These are phyloP conservation scores for Podospora comata DNA, from an alignment of 495 filamentous ascomycete species.

Conservation along the genomic window DNA sequence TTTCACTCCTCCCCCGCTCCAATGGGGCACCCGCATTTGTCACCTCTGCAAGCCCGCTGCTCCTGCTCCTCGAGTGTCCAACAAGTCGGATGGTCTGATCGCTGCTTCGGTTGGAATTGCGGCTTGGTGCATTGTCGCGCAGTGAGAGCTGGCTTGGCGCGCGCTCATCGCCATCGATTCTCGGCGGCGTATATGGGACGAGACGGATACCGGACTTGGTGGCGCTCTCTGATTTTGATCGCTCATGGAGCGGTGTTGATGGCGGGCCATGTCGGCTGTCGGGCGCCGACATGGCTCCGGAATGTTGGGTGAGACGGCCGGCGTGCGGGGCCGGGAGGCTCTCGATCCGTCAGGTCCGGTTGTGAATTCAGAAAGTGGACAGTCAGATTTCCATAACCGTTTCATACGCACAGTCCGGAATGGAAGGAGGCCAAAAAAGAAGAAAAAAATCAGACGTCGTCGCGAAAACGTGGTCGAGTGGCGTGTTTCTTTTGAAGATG, in stretches of 20 bases:
- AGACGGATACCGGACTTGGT: constrained; percentile 46
- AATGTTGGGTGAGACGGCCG: constrained; percentile 26
- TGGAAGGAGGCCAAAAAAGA: constrained; percentile 27
- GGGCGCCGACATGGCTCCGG: constrained; percentile 38
- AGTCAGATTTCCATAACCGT: constrained; percentile 35
- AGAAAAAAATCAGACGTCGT: constrained; percentile 18
- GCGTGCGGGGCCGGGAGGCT: constrained; percentile 30
- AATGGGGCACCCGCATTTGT: constrained; percentile 36
- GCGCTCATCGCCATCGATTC: constrained; percentile 34
- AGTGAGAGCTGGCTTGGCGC: constrained; percentile 35
- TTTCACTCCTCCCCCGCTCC: constrained; percentile 37
- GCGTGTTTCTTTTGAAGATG: neutral
- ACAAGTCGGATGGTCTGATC: constrained; percentile 20
- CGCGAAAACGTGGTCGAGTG: constrained; percentile 10
- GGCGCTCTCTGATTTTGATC: constrained; percentile 55
- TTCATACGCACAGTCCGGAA: constrained; percentile 27
- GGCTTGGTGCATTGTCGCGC: constrained; percentile 21
- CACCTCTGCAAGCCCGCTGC: constrained; percentile 11
- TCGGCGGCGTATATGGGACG: constrained; percentile 53
- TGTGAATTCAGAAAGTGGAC: constrained; percentile 26
- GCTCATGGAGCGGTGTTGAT: constrained; percentile 51
- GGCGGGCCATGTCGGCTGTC: constrained; percentile 32
- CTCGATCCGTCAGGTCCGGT: constrained; percentile 27
- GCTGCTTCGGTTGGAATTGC: constrained; percentile 24
- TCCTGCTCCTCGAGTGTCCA: constrained; percentile 17